A percentile compares a stretch with the other conserved stretches of the same genome.
Conservation (phyloP, 2,329 filamentous ascomycete species). For the Ceratocystis ficicola region DNA sequence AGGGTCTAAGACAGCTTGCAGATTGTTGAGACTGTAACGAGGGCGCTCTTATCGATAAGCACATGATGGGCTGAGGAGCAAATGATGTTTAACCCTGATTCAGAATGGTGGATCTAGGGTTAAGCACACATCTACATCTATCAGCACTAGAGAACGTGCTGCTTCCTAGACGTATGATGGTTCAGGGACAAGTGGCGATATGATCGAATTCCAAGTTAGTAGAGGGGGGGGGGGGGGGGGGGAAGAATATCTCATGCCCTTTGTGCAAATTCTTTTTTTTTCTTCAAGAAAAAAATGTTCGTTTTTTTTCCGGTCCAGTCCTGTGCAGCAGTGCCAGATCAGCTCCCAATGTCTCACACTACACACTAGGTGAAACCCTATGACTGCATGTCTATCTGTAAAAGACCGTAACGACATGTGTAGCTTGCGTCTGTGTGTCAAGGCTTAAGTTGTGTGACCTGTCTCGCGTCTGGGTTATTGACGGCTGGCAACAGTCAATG, state of each 20-base stretch:
- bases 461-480: neutral
- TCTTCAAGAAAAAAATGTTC: neutral
- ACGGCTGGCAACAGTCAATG: neutral
- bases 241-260: too few relatives aligned
- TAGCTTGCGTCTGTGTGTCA: neutral
- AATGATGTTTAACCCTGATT: neutral
- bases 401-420: neutral
- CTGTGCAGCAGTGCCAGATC: neutral
- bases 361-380: neutral
- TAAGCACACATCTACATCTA: neutral
- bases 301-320: neutral
- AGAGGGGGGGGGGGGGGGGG: too few relatives aligned
- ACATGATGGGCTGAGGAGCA: neutral
- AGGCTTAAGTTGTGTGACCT: neutral
- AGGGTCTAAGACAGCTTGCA: conserved; percentile 5
- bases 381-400: neutral
- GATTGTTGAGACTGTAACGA: neutral
- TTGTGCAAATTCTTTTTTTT: too few relatives aligned
- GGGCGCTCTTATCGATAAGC: neutral
- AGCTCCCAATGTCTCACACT: neutral
- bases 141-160: neutral
- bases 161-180: neutral
- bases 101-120: neutral
- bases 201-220: too few relatives aligned
- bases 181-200: neutral